Base-by-base conservation (phyloP, 441 rosid species). In the Syzygium malaccense region DNA sequence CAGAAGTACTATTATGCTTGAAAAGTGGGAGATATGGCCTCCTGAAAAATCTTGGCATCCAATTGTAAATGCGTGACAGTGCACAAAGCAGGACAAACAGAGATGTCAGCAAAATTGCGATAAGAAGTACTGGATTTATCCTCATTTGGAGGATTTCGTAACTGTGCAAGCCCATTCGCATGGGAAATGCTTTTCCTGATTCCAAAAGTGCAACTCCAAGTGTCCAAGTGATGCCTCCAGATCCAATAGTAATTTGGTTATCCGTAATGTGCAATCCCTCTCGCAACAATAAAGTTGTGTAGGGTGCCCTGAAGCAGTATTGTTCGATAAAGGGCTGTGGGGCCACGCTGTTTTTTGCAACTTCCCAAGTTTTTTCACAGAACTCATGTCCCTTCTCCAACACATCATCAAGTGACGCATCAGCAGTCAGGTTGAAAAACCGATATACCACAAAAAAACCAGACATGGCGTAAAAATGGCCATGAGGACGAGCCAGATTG, bases 181-280 rank as follows among this genome's bases (percentile, higher is more conserved):
- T 91, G 79, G 98, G 93, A 87, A 96, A 92, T 88, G 95, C 93
- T 91, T 92, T 95, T 91, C 99, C 99, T 88, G 98, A 97, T 94
- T 97, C 98, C 87, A 95, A 87, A 71, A 98, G 92, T 66, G 99
- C 99, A 86, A 96, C 99, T 88, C 99, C 99, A 85, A 96, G 96
- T 58, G 99, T 98, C 99, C 99, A 97, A 53, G 99, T 97, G 85
- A 98, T 96, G 92, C 99, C 92, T 89, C 99, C 99, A 89, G 99
- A 96, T 86, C 98, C 99, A 90, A 98, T 92, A 88, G 95, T 89
- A 84, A 97, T 90, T 86, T 96, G 97, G 64, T 88, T 92, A 91
- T 96, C 99, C 17, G 95, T 94, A 83, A 98, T 96, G 91, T 96
- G 98, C 89, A 98, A 94, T 86, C 99, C 99, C 92, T 98, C 98